phyloP scores from a whole-genome alignment of 306 rosid genomes.

The Trifolium fragiferum region DNA sequence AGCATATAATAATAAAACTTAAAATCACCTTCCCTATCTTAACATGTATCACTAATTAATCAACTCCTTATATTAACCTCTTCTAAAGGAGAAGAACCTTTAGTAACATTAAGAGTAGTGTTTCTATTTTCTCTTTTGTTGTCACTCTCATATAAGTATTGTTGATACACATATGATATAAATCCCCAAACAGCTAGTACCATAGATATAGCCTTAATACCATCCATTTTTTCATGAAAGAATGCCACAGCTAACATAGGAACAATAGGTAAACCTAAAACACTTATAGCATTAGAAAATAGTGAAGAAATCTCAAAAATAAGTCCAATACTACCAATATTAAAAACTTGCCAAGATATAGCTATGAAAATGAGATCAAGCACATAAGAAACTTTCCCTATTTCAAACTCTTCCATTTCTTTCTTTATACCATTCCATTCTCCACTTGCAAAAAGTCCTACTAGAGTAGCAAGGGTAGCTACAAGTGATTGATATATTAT shows the following conservation, averaged over 20 bases:
- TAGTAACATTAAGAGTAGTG: not conserved
- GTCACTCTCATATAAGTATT: slow-evolving; percentile 40
- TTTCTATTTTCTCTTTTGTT: not conserved
- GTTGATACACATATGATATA: slow-evolving; percentile 43
- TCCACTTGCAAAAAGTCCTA: slow-evolving; percentile 50
- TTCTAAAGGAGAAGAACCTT: slow-evolving; percentile 19
- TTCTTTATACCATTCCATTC: slow-evolving; percentile 36
- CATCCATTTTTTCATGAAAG: slow-evolving; percentile 45
- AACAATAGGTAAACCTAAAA: slow-evolving; percentile 41
- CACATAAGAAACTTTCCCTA: slow-evolving; percentile 42
- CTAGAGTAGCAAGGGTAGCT: slow-evolving; percentile 18
- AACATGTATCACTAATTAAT: not conserved
- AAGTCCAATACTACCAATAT: slow-evolving; percentile 42
- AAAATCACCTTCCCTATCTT: not conserved
- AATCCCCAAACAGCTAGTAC: slow-evolving; percentile 47
- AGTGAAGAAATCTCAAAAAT: slow-evolving; percentile 43
- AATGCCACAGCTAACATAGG: slow-evolving; percentile 44
- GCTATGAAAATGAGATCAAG: slow-evolving; percentile 36
- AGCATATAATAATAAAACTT: not conserved
- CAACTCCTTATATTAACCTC: not conserved
- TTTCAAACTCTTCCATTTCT: slow-evolving; percentile 42
- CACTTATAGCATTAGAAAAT: slow-evolving; percentile 44
- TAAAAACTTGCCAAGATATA: slow-evolving; percentile 36
- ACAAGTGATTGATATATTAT: slow-evolving; percentile 30
- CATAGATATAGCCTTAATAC: slow-evolving; percentile 46